Evolutionary conservation across 768 basidiomycete species (phyloP).

Genomic region (Russula brevipes): DNA sequence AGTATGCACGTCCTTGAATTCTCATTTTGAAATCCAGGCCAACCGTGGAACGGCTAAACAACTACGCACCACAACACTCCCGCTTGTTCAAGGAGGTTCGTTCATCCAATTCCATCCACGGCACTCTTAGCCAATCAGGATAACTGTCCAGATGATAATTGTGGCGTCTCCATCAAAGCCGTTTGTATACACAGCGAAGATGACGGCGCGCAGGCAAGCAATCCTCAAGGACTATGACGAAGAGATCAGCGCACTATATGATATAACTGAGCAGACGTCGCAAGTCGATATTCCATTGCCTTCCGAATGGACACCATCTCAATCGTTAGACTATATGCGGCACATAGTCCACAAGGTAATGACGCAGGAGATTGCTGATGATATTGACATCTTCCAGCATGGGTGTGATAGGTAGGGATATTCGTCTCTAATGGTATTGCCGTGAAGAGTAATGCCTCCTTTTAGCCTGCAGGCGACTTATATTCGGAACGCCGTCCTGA

Average conservation of each 20-base stretch:
- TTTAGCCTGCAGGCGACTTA: constrained; percentile 29
- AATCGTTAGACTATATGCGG: constrained; percentile 32
- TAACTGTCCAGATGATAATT: constrained; percentile 39
- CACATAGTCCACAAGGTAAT: constrained; percentile 36
- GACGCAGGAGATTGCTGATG: constrained; percentile 28
- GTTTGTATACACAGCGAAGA: constrained; percentile 42
- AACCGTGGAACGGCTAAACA: constrained; percentile 39
- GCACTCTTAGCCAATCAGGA: background rate
- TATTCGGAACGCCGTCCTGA: constrained; percentile 29
- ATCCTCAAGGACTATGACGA: constrained; percentile 36
- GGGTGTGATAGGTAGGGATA: constrained; percentile 39
- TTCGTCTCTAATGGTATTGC: background rate
- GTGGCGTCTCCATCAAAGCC: constrained; percentile 38
- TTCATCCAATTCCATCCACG: background rate
- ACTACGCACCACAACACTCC: constrained; percentile 41
- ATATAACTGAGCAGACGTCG: constrained; percentile 32
- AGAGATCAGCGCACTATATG: constrained; percentile 41
- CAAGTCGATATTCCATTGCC: constrained; percentile 31
- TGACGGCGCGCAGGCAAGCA: constrained; percentile 35
- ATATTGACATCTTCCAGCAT: constrained; percentile 37
- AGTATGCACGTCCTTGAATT: background rate
- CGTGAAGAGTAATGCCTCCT: background rate
- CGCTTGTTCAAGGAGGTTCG: constrained; percentile 44
- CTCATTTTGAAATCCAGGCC: constrained; percentile 31
- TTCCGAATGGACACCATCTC: constrained; percentile 26